Evolutionary conservation across 345 rosid genomes (phyloP), one percentile per base, ranked within the genome.

Genomic region (Eucalyptus marginata): DNA sequence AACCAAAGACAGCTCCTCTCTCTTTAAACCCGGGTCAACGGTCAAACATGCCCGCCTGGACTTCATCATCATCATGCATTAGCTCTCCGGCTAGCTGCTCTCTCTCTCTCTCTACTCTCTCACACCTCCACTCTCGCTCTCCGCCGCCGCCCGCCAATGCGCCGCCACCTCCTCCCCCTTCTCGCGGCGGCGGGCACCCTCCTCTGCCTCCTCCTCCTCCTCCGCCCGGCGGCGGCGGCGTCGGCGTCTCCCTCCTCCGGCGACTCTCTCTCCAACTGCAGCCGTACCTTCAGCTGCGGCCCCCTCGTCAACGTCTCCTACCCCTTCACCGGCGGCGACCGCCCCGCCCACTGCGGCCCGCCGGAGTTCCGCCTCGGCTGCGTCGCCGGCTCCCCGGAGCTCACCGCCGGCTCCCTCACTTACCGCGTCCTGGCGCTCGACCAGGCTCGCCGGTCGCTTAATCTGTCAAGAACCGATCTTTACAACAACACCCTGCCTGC

Each of bases 271-370:
- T 43, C 83, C 86, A 22, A 88, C 86, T 92, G 93, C 88, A 66
- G 43, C 86, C 50, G 81, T 1, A 88, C 81, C 90, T 88, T 92
- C 93, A 90, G 90, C 50, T 93, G 93, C 88, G 93, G 95, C 31
- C 31, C 36, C 56, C 68, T 93, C 71, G 79, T 29, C 3, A 88
- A 90, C 91, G 49, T 93, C 86, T 29, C 90, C 88, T 93, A 90
- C 92, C 95, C 95, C 76, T 93, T 94, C 93, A 88, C 93, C 81
- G 93, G 94, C 84, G 95, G 91, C 80, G 40, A 16, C 46, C 93
- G 93, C n/a, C 96, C 96, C 18, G 15, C 87, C 87, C 31, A 90
- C 92, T 93, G 94, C 89, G 93, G 93, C 88, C 91, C 89, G 1
- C 96, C 94, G 8, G 92, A 88, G 25, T 92, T 92, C 91, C 90